A percentile compares a stretch with the other conserved stretches of the same genome.
Evolutionary conservation across 1,284 basidiomycete genomes (phyloP).

Genomic region (Heimioporus punctisporus): DNA sequence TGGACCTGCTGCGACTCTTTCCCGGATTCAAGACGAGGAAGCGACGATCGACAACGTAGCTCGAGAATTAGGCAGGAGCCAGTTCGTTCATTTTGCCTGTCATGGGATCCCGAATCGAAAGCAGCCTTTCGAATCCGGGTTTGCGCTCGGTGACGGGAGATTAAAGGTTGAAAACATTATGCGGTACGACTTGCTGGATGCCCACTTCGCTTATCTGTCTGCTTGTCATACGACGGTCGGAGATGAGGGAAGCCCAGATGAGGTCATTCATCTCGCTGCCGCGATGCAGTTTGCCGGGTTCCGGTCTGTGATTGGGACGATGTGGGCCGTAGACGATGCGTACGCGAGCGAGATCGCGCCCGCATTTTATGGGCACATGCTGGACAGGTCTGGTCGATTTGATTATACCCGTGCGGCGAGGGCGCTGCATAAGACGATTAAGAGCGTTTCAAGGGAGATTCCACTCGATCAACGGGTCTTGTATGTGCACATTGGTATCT

Average conservation of each 20-base stretch:
- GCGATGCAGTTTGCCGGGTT: constrained; percentile 6
- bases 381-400: not conserved
- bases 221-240: not conserved
- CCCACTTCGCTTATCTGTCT: not conserved
- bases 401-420: not conserved
- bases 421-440: not conserved
- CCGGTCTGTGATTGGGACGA: constrained; percentile 6
- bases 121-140: too few species aligned
- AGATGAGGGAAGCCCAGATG: not conserved
- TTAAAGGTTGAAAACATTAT: too few species aligned
- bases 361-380: constrained; percentile 2
- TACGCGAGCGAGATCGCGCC: not conserved
- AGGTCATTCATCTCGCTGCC: not conserved
- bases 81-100: not conserved
- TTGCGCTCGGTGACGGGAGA: too few species aligned
- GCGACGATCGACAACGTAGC: not conserved
- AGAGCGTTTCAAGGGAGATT: not conserved
- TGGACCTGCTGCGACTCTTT: not conserved
- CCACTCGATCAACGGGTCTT: constrained; percentile 1
- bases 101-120: too few species aligned
- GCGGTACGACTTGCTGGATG: too few species aligned
- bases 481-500: constrained; percentile 5
- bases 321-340: constrained; percentile 4
- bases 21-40: not conserved
- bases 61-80: not conserved